Evolutionary conservation across 1,284 basidiomycete species (phyloP).

Genomic region (Leccinum fallax): DNA sequence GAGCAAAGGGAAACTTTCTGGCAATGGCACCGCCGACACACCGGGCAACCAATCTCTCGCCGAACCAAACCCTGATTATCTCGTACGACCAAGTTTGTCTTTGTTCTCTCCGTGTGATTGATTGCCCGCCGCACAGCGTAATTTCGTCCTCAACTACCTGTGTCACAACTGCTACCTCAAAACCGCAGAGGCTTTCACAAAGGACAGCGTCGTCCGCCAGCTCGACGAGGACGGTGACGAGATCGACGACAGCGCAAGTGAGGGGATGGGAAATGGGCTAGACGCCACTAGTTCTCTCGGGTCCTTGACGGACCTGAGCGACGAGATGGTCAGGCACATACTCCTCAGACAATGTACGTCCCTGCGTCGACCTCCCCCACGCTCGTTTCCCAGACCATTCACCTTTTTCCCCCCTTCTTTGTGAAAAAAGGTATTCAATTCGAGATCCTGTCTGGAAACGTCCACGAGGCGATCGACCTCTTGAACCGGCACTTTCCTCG

Average conservation of each 20-base stretch:
- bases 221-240: constrained; percentile 73
- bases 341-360: constrained; percentile 59
- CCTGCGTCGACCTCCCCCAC: not conserved
- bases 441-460: constrained; percentile 66
- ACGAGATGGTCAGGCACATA: constrained; percentile 50
- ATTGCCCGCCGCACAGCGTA: constrained; percentile 46
- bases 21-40: constrained; percentile 5
- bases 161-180: constrained; percentile 71
- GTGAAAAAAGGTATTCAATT: constrained; percentile 58
- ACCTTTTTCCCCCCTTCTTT: not conserved
- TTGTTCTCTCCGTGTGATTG: not conserved
- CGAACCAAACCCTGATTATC: constrained; percentile 30
- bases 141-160: constrained; percentile 82
- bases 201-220: constrained; percentile 61
- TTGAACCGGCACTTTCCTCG: constrained; percentile 70
- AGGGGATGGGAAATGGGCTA: constrained; percentile 21
- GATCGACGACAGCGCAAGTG: constrained; percentile 35
- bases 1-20: constrained; percentile 23
- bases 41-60: constrained; percentile 25
- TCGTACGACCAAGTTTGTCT: constrained; percentile 20
- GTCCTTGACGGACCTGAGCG: constrained; percentile 38
- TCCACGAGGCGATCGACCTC: constrained; percentile 67
- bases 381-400: not conserved
- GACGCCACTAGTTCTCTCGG: constrained; percentile 12
- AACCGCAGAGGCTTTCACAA: constrained; percentile 71